These are phyloP conservation scores for Apodospora peruviana DNA, from an alignment of 495 filamentous ascomycete genomes.

Conservation along the genomic window DNA sequence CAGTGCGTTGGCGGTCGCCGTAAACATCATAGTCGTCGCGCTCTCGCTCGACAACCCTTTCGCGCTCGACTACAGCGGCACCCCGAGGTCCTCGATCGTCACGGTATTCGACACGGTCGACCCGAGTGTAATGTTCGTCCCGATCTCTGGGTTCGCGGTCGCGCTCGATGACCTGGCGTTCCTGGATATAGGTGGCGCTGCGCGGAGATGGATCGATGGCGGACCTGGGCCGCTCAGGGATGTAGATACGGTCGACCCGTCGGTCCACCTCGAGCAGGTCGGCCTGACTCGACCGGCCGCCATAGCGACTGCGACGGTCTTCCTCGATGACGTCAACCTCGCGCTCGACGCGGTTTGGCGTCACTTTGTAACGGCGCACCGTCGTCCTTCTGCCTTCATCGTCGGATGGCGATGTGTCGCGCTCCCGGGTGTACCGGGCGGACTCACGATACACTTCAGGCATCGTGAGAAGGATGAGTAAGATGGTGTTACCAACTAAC, in stretches of 20 bases:
- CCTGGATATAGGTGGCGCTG: slow-evolving; percentile 30
- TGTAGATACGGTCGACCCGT: slow-evolving; percentile 34
- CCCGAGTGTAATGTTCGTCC: slow-evolving; percentile 28
- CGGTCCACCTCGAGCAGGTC: slow-evolving; percentile 45
- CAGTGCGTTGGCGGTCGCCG: slow-evolving; percentile 17
- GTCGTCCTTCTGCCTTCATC: slow-evolving; percentile 46
- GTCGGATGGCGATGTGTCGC: slow-evolving; percentile 39
- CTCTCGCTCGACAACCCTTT: slow-evolving; percentile 31
- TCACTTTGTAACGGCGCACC: slow-evolving; percentile 52
- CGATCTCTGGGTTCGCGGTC: slow-evolving; percentile 40
- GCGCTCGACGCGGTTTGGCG: slow-evolving; percentile 33
- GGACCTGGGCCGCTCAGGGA: slow-evolving; percentile 42
- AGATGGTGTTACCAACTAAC: too few species aligned
- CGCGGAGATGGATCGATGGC: slow-evolving; percentile 32
- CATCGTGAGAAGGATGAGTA: slow-evolving; percentile 24
- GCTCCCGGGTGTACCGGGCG: slow-evolving; percentile 38
- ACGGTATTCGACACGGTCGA: slow-evolving; percentile 21
- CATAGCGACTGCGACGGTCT: slow-evolving; percentile 39
- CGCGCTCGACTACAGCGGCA: slow-evolving; percentile 27
- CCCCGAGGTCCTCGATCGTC: slow-evolving; percentile 26
- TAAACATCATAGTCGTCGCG: slow-evolving; percentile 34
- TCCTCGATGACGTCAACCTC: slow-evolving; percentile 44
- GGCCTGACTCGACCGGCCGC: slow-evolving; percentile 25
- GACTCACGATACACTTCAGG: slow-evolving; percentile 43
- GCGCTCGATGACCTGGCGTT: slow-evolving; percentile 26